These are phyloP conservation scores for Creolimax fragrantissima DNA, from an alignment of 78 protist genomes.

Conservation along the genomic window DNA sequence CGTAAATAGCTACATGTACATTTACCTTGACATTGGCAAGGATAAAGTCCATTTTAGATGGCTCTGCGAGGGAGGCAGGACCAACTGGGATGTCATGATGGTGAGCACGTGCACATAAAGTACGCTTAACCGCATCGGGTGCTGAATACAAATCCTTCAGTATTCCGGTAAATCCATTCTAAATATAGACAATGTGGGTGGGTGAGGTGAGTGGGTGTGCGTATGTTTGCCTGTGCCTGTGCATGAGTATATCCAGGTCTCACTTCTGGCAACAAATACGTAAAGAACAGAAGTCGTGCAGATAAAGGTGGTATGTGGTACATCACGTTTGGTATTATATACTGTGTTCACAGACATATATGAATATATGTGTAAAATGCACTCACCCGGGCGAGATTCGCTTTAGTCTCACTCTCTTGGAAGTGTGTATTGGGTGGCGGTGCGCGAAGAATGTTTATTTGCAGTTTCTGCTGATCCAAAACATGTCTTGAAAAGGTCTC, in stretches of 20 bases:
- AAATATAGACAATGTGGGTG: not conserved
- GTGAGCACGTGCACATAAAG: not conserved
- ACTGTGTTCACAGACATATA: no score
- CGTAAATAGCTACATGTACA: no score
- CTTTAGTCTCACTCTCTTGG: not conserved
- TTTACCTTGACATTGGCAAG: not conserved
- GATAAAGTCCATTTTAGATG: not conserved
- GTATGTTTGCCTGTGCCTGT: no score
- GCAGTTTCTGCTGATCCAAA: not conserved
- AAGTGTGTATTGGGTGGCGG: not conserved
- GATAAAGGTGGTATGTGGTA: no score
- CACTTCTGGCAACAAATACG: no score
- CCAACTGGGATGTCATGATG: not conserved
- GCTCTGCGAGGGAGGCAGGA: not conserved
- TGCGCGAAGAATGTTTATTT: not conserved
- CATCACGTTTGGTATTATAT: no score
- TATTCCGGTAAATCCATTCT: not conserved
- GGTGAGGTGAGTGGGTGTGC: no score
- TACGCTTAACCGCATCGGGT: not conserved
- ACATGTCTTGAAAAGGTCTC: not conserved
- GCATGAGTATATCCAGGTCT: no score
- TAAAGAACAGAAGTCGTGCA: no score
- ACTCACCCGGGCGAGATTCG: no score
- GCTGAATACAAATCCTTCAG: not conserved
- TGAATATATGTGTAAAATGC: no score